phyloP scores from a whole-genome alignment of 495 filamentous ascomycete species.

The Elaphomyces granulatus region DNA sequence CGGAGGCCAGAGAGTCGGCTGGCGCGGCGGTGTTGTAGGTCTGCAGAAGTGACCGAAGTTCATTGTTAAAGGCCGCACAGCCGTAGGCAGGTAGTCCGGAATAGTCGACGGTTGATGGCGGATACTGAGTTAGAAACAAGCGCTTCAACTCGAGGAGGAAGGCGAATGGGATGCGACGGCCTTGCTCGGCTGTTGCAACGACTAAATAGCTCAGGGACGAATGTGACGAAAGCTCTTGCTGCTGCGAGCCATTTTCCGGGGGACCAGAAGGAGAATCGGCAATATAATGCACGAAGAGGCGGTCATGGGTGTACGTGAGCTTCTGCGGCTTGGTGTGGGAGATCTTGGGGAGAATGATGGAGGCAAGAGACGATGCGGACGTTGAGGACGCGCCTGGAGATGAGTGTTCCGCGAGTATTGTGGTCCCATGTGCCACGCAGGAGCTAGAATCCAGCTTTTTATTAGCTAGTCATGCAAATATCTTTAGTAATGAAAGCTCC shows the following conservation, averaged over 20 bases:
- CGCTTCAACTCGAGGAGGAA: constrained; percentile 86
- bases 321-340: constrained; percentile 65
- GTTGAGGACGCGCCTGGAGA: constrained; percentile 53
- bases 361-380: constrained; percentile 70
- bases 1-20: constrained; percentile 73
- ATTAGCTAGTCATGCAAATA: constrained; percentile 5
- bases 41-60: constrained; percentile 64
- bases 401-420: constrained; percentile 85
- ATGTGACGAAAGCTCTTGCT: constrained; percentile 36
- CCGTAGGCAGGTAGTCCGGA: constrained; percentile 73
- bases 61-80: constrained; percentile 67
- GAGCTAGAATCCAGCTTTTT: constrained; percentile 40
- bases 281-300: constrained; percentile 92
- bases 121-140: constrained; percentile 65
- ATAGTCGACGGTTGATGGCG: constrained; percentile 57
- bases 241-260: constrained; percentile 13
- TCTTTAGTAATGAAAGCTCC: neutral
- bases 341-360: constrained; percentile 93
- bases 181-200: constrained; percentile 59
- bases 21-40: constrained; percentile 70
- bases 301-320: constrained; percentile 82
- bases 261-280: constrained; percentile 62
- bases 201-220: constrained; percentile 78
- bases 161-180: constrained; percentile 80
- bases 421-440: constrained; percentile 80